phyloP scores from a whole-genome alignment of 495 filamentous ascomycete species.

The Pseudomonodictys pantanalensis region DNA sequence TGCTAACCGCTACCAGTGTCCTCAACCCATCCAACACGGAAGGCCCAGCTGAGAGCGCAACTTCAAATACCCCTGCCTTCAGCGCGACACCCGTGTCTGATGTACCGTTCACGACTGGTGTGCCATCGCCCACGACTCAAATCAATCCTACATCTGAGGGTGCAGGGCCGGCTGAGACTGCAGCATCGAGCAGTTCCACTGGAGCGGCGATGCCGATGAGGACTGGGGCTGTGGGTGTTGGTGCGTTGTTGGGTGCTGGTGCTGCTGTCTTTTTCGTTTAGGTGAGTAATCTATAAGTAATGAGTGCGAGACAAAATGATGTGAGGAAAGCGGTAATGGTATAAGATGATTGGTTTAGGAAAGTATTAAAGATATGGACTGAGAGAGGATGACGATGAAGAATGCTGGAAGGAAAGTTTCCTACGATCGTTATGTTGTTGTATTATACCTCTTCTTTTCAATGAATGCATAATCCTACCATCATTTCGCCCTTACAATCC shows the following conservation, averaged over 20 bases:
- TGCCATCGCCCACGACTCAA: slow-evolving; percentile 35
- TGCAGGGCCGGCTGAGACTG: slow-evolving; percentile 19
- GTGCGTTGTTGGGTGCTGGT: slow-evolving; percentile 45
- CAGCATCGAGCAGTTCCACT: neutral
- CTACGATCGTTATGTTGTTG: too few relatives aligned
- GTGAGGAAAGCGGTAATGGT: too few relatives aligned
- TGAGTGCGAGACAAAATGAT: too few relatives aligned
- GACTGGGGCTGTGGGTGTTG: slow-evolving; percentile 42
- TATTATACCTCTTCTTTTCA: too few relatives aligned
- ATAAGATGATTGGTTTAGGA: too few relatives aligned
- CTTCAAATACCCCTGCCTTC: slow-evolving; percentile 46
- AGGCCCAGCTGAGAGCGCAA: slow-evolving; percentile 25
- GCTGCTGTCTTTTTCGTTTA: slow-evolving; percentile 35
- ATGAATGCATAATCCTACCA: too few relatives aligned
- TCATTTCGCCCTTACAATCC: too few relatives aligned
- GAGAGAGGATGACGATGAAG: too few relatives aligned
- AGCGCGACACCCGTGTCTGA: slow-evolving; percentile 44
- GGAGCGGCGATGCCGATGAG: slow-evolving; percentile 30
- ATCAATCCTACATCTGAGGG: slow-evolving; percentile 17
- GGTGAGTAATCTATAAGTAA: too few relatives aligned
- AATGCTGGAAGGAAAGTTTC: too few relatives aligned
- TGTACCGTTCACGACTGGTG: slow-evolving; percentile 39
- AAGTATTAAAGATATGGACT: too few relatives aligned
- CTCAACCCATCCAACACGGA: slow-evolving; percentile 56
- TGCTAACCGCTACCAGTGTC: slow-evolving; percentile 46